Evolutionary conservation across 108 stramenopile genomes (phyloP), one percentile per base, ranked within the genome.

Genomic region (Nitzschia inconspicua): DNA sequence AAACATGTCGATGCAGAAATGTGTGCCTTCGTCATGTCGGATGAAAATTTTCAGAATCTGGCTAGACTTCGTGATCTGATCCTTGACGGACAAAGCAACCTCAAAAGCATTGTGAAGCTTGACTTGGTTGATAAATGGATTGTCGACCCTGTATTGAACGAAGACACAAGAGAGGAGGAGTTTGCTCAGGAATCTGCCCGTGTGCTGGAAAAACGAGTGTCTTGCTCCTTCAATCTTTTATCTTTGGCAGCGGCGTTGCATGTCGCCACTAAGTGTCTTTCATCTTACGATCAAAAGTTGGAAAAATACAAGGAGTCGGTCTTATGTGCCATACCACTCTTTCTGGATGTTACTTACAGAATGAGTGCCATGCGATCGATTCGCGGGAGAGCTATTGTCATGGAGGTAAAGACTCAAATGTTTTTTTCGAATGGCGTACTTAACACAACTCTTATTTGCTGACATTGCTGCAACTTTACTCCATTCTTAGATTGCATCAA

Each of bases 1-100:
- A 16, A 60, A 11, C 65, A 65, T 32, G 57, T 73, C 10, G 87
- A 85, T 56, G 91, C 85, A 27, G 91, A 93, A 54, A 75, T 85
- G 23, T 78, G 75, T 32, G 68, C 87, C 6, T 83, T 87, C 13
- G 61, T 84, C 10, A n/a, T n/a, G n/a, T n/a, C n/a, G n/a, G 66
- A 51, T 16, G 14, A 47, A 18, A 85, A 86, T 23, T 22, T 19
- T 7, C 37, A 41, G 29, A 61, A 56, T 24, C 29, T 76, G 52
- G 55, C 18, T 3, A 14, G 23, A 0, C 25, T 83, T 19, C 77
- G 75, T 11, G 44, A 65, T 2, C 82, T 89, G 40, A 41, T 93
- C 19, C 18, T 42, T 8, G 54, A 70, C 3, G 80, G 71, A 2
- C 80, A 86, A 42, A 57, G 68, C 19, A 73, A 77, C 4, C 71